Percentiles rank a stretch among this genome's conserved stretches.
Evolutionary conservation across 495 filamentous ascomycete species (phyloP).

Genomic region (Xylaria venustula): DNA sequence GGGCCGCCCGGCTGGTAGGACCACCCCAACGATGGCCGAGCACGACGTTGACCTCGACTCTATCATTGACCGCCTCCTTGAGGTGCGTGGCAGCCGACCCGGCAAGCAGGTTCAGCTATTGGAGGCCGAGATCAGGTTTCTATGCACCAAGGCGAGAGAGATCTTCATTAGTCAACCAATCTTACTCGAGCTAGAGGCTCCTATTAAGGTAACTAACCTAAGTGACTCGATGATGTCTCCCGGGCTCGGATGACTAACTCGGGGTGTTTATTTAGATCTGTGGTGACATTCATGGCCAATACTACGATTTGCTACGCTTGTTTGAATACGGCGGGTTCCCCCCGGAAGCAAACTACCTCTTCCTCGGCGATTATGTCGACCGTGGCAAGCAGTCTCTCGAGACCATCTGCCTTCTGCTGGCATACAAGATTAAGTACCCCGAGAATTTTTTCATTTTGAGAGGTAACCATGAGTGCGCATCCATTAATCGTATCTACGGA

Average conservation of each 20-base stretch:
- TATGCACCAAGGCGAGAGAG: constrained; percentile 98
- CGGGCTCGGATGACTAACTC: not conserved
- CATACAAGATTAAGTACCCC: constrained; percentile 99
- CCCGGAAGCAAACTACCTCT: constrained; percentile 98
- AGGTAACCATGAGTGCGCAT: constrained; percentile 98
- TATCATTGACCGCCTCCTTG: constrained; percentile 96
- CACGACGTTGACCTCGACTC: constrained; percentile 98
- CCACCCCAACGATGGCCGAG: constrained; percentile 76
- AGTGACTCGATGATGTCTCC: constrained; percentile 2
- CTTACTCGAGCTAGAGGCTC: constrained; percentile 92
- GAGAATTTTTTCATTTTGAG: constrained; percentile 99
- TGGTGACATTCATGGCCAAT: constrained; percentile 98
- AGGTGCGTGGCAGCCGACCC: constrained; percentile 95
- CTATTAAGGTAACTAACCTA: constrained; percentile 85
- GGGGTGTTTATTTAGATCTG: constrained; percentile 67
- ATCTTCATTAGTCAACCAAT: constrained; percentile 99
- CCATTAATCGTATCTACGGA: constrained; percentile 99
- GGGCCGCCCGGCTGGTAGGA: constrained; percentile 44
- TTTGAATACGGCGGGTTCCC: constrained; percentile 99
- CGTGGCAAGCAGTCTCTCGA: constrained; percentile 99
- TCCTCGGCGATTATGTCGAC: constrained; percentile 98
- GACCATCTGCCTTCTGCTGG: constrained; percentile 96
- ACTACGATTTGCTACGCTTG: constrained; percentile 94
- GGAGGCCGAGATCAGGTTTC: constrained; percentile 93
- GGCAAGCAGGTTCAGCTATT: constrained; percentile 98